Conservation (phyloP, 352 stramenopile species). For the Phytophthora foliorum region DNA sequence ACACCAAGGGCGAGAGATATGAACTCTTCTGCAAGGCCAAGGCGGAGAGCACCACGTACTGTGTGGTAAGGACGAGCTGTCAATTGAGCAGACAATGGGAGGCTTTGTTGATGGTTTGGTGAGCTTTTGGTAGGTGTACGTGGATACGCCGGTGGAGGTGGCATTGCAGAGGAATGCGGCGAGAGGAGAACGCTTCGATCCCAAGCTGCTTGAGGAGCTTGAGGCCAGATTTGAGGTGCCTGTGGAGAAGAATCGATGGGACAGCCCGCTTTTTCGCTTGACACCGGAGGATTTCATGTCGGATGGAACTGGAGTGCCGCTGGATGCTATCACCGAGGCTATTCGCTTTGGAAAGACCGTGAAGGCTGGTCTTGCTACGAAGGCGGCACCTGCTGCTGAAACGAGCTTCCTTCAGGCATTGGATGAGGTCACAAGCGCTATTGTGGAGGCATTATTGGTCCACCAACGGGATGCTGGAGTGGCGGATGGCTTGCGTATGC, state of each 20-base stretch:
- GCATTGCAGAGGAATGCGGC: slow-evolving; percentile 66
- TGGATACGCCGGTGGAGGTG: slow-evolving; percentile 73
- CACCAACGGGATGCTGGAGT: slow-evolving; percentile 75
- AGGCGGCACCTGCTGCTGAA: slow-evolving; percentile 62
- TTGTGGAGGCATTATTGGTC: slow-evolving; percentile 69
- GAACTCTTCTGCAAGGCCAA: slow-evolving; percentile 96
- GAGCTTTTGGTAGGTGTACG: slow-evolving; percentile 53
- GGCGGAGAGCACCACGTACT: slow-evolving; percentile 91
- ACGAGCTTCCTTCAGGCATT: slow-evolving; percentile 82
- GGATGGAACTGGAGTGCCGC: slow-evolving; percentile 44
- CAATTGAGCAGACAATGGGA: background rate
- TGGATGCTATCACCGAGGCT: slow-evolving; percentile 66
- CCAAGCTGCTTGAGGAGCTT: slow-evolving; percentile 85
- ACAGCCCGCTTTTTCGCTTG: slow-evolving; percentile 88
- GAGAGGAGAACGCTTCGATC: slow-evolving; percentile 48
- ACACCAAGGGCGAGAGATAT: slow-evolving; percentile 96
- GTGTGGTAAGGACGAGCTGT: slow-evolving; percentile 56
- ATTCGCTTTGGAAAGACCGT: slow-evolving; percentile 71
- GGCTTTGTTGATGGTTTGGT: background rate
- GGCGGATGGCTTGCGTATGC: slow-evolving; percentile 56
- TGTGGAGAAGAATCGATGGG: slow-evolving; percentile 95
- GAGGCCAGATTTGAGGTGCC: slow-evolving; percentile 92
- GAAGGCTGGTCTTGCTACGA: slow-evolving; percentile 77
- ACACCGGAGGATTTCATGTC: slow-evolving; percentile 53
- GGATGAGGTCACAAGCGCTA: slow-evolving; percentile 59